These are phyloP conservation scores for Bauhinia variegata DNA, from an alignment of 306 rosid species.

Conservation along the genomic window DNA sequence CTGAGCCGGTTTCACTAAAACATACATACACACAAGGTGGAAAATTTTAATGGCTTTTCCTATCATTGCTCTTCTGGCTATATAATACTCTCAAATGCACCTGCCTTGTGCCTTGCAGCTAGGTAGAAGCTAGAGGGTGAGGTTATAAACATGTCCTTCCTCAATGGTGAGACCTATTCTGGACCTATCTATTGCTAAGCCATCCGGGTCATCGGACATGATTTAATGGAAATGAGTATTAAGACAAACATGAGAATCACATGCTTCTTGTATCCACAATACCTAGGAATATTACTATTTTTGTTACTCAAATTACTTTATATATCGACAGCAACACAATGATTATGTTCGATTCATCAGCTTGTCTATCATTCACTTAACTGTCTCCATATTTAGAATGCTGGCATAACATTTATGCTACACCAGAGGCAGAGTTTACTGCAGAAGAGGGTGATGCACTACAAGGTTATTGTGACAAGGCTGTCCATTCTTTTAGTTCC, in stretches of 20 bases:
- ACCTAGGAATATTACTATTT: no score
- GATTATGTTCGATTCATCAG: no score
- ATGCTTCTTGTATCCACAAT: no score
- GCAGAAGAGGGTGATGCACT: slow-evolving; percentile 56
- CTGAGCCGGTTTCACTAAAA: background rate
- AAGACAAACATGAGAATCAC: no score
- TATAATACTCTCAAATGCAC: slow-evolving; percentile 1
- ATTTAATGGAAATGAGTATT: no score
- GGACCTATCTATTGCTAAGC: slow-evolving; percentile 63
- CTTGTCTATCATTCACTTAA: no score
- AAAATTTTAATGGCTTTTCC: background rate
- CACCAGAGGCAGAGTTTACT: slow-evolving; percentile 70
- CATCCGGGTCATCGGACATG: slow-evolving; percentile 49
- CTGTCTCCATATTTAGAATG: no score
- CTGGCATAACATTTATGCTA: slow-evolving; percentile 62
- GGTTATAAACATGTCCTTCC: slow-evolving; percentile 56
- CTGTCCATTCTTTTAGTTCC: slow-evolving; percentile 6
- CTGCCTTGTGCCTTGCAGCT: slow-evolving; percentile 12
- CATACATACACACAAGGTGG: no score
- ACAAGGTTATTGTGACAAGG: slow-evolving; percentile 55
- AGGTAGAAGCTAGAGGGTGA: slow-evolving; percentile 60
- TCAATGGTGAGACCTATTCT: slow-evolving; percentile 58
- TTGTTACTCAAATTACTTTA: no score
- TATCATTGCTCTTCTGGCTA: background rate
- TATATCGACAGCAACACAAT: no score